Conservation (phyloP, 108 stramenopile genomes). For the Bacterosira constricta region DNA sequence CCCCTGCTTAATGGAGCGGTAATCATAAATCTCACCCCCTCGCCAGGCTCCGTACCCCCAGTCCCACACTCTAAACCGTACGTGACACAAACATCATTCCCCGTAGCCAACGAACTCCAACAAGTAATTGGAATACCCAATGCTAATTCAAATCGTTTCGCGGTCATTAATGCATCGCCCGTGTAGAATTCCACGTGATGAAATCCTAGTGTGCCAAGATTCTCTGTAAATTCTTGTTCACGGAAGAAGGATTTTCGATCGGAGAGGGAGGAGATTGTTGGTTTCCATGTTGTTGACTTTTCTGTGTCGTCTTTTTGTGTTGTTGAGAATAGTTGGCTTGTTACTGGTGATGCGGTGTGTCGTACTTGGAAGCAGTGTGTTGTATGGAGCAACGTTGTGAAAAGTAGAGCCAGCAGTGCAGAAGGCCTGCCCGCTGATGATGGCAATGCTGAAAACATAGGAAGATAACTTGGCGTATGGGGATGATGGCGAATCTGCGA, state of each 20-base stretch:
- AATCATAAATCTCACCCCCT: slow-evolving; percentile 37
- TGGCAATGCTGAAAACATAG: no score
- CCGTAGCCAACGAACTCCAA: slow-evolving; percentile 53
- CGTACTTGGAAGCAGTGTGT: no score
- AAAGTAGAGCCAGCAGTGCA: no score
- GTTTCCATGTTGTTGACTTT: slow-evolving; percentile 19
- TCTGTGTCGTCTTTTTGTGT: no score
- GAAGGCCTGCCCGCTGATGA: no score
- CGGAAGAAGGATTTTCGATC: slow-evolving; percentile 26
- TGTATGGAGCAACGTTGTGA: no score
- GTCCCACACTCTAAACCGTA: slow-evolving; percentile 56
- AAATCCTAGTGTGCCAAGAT: slow-evolving; percentile 56
- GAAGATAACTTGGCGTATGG: no score
- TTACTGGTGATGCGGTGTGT: no score
- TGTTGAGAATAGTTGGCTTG: no score
- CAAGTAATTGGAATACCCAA: slow-evolving; percentile 63
- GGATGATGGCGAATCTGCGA: no score
- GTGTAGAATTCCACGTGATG: slow-evolving; percentile 76
- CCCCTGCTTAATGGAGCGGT: slow-evolving; percentile 37
- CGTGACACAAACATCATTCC: slow-evolving; percentile 63
- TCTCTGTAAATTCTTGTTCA: slow-evolving; percentile 32
- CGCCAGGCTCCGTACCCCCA: slow-evolving; percentile 18
- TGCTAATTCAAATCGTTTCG: slow-evolving; percentile 51
- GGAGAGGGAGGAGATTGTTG: slow-evolving; percentile 19
- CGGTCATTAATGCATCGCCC: slow-evolving; percentile 54